Base-by-base conservation (phyloP, 352 stramenopile species). In the Phytophthora aleatoria region DNA sequence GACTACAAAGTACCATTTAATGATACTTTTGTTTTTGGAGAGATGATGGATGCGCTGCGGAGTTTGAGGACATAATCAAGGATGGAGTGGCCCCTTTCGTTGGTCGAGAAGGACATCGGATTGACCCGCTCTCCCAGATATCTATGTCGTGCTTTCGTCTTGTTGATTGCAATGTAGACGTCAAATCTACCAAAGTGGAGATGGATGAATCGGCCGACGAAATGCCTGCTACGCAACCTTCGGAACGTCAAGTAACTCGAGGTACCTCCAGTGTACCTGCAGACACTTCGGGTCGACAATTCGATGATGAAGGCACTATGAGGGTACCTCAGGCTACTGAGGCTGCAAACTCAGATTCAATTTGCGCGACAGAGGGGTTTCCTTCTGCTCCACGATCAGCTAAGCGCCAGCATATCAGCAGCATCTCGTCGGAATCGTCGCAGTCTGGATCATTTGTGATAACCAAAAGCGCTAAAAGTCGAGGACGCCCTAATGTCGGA, bases 51-150 rank as follows among this genome's bases (percentile, higher is more conserved):
- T 3, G 56, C 57, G 6, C 38, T 64, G 38, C 26, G 1, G 51
- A 64, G 13, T 57, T 64, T 24, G 38, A 64, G 27, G 47, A 52
- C 2, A 57, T 52, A n/a, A 35, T 51, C 15, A 64, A 57, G 48
- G 47, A 57, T 39, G 57, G 57, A 3, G 56, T 52, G 7, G 36
- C 38, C 10, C 56, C 36, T 1, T 52, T 64, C 20, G 57, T 64
- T 28, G 47, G 45, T 26, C 56, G 56, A 10, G 57, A 64, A 3
- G n/a, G 47, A 28, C 15, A 50, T 11, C 36, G 44, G 43, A 30
- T 49, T 24, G 43, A 27, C 39, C 31, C 20, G 13, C 15, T 50
- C 0, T 50, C 35, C 10, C 20, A 62, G 30, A 20, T 20, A 20
- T 20, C 16, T 20, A 20, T 20, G 16, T 20, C 16, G 16, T 20